A percentile compares a stretch with the other conserved stretches of the same genome.
phyloP scores from a whole-genome alignment of 192 early-diverging fungal species.

The Coemansia nantahalensis region DNA sequence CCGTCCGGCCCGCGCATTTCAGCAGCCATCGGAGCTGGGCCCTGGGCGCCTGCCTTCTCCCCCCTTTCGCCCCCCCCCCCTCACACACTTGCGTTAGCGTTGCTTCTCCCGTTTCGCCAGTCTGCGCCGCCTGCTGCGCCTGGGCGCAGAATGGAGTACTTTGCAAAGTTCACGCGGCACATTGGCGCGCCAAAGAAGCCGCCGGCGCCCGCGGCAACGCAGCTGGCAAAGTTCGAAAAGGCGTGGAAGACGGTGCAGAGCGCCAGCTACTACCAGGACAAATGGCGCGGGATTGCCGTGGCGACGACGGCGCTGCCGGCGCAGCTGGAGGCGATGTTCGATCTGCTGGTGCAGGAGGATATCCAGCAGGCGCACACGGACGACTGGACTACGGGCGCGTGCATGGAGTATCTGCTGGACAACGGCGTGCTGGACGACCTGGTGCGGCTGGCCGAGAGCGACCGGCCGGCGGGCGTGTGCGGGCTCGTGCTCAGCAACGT shows the following conservation, averaged over 20 bases:
- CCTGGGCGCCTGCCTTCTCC: too few species aligned
- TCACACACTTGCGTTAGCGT: too few species aligned
- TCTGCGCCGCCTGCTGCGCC: not conserved
- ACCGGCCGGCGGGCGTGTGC: conserved; percentile 77
- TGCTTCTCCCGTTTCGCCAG: not conserved
- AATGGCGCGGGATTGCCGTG: conserved; percentile 50
- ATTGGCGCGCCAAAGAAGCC: conserved; percentile 59
- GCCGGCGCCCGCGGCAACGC: conserved; percentile 59
- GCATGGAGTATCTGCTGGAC: conserved; percentile 87
- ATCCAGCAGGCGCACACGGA: conserved; percentile 61
- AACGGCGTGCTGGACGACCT: conserved; percentile 78
- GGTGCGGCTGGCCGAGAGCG: conserved; percentile 72
- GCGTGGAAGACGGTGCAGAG: conserved; percentile 62
- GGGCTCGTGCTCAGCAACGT: conserved; percentile 77
- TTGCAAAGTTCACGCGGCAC: conserved; percentile 63
- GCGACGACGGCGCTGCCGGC: conserved; percentile 74
- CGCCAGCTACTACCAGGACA: conserved; percentile 46
- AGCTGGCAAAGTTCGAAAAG: conserved; percentile 67
- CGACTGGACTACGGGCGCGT: conserved; percentile 73
- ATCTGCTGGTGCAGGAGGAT: conserved; percentile 87
- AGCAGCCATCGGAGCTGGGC: too few species aligned
- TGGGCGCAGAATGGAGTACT: conserved; percentile 57
- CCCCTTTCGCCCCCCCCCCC: too few species aligned
- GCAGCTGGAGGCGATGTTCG: conserved; percentile 78
- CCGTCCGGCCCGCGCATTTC: conserved; percentile 27